Base-by-base conservation (phyloP, 768 basidiomycete genomes). In the Leccinellum luteum region DNA sequence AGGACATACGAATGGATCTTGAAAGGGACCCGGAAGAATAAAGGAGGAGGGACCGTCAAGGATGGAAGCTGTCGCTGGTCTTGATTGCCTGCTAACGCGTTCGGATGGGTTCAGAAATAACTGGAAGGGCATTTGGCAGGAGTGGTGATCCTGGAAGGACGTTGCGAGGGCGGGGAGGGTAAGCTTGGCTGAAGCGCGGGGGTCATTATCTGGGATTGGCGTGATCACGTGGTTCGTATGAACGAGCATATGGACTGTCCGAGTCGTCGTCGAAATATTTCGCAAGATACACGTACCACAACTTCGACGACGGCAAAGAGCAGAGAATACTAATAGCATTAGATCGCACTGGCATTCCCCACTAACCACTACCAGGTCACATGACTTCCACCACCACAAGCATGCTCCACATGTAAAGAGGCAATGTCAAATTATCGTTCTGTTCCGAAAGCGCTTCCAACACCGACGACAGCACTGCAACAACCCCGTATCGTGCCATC, bases 351-450 rank as follows among this genome's bases (percentile, higher is more conserved):
- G n/a, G 31, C 48, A 49, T 56, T 59, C 64, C 65, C 61, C 56
- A 43, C 51, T 66, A 64, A 41, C 65, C 66, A 56, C 60, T 59
- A 64, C 51, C 45, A 43, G 41, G 63, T 67, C 66, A 67, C 66
- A 56, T 70, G 67, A 69, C 54, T 25, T 25, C 28, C 7, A 80
- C 77, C 51, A 94, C 73, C 31, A 87, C 86, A 32, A 94, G 77
- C 75, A 93, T 78, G 68, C 90, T 89, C 94, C 94, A 99, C 78
- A 95, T 86, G 72, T 89, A 98, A 73, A 98, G 75, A n/a, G 97
- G 96, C 60, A 99, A 78, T 43, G 92, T 93, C 63, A 99, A 79
- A 74, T 99, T 99, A 75, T 99, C 97, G 74, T 98, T 98, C 75
- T 99, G 97, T 68, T 89, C 88, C 19, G 92, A 93, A 56, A 94